Evolutionary conservation across 352 stramenopile genomes (phyloP), one percentile per base, ranked within the genome.

Genomic region (Peronospora belbahrii): DNA sequence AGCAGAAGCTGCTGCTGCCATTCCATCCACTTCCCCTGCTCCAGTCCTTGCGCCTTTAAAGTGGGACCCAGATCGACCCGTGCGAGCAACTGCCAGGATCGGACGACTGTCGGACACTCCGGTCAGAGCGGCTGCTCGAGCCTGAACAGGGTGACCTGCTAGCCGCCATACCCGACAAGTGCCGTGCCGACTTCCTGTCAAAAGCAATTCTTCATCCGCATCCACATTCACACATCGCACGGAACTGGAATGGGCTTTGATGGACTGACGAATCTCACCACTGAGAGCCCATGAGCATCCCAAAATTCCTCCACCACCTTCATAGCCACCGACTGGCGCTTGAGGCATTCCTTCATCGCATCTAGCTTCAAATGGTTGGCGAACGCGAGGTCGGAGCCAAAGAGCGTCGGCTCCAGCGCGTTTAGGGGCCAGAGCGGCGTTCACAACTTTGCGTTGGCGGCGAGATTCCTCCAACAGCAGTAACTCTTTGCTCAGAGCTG

Each of bases 151-250:
- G 22, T 83, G 75, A 11, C 47, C 66, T 4, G 70, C 58, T 7
- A 89, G 62, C n/a, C 74, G 55, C 78, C 78, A 89, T 6, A 70
- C 69, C 4, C 78, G 70, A 35, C 78, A 87, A 1, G 73, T 81
- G n/a, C 75, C 75, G 15, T 81, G 79, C 33, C 83, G 84, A 36
- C 71, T 87, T n/a, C 70, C 78, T 1, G 78, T 81, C 35, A 87
- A 52, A 6, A 83, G 45, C 14, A 89, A 22, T 8, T 82, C 62
- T 53, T 89, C 73, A n/a, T 82, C 58, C 5, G 51, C 30, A 22
- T 87, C 75, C 18, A 87, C 70, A 31, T 50, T 67, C 2, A 86
- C 53, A 4, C 60, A 67, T 7, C 71, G 70, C 4, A 84, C 70
- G 4, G 47, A 52, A 35, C 73, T 89, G 2, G 74, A 85, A 49